Base-by-base conservation (phyloP, 495 filamentous ascomycete genomes). In the Penicillium malachiteum region DNA sequence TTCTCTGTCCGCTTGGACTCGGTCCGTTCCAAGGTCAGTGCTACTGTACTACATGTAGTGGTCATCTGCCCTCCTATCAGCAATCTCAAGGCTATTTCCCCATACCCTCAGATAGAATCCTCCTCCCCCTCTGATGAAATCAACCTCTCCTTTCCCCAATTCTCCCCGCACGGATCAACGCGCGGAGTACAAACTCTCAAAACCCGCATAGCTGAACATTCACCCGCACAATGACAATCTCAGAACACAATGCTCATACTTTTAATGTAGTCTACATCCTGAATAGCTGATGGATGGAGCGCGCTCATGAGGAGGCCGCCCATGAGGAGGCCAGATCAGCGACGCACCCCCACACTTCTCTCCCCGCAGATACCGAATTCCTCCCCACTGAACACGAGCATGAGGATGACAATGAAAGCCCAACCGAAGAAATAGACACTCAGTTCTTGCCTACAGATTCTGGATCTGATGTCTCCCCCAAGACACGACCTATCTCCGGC, bases 231-330 rank as follows among this genome's bases (percentile, higher is more conserved):
- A 32, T 49, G 13, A 49, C 47, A 11, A 9, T 16, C 12, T 5
- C 16, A 14, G 37, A 45, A 18, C 39, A 31, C 34, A 50, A 38
- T 31, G 40, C 10, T 7, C 9, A 18, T 9, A 30, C 16, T 9
- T 16, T 4, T 26, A 26, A 26, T 26, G 4, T 26, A 26, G 21
- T 26, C 21, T 26, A 26, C 35, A 21, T 14, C 48, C 12, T 16
- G 14, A 35, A 16, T 35, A 68, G 64, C 66, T 73, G 65, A 80
- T 80, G 77, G 75, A 80, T 80, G 77, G 77, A 78, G 68, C 62
- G 12, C 30, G 41, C 41, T 44, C 21, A 26, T 26, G 21, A 26
- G 4, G 21, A 26, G 34, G 12, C 70, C 66, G 71, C 68, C 62
- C 67, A 65, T 74, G 70, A 76, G 72, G 74, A 75, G 65, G 70